phyloP scores from a whole-genome alignment of 2,329 filamentous ascomycete species.

The Sphaerostilbella broomeana region DNA sequence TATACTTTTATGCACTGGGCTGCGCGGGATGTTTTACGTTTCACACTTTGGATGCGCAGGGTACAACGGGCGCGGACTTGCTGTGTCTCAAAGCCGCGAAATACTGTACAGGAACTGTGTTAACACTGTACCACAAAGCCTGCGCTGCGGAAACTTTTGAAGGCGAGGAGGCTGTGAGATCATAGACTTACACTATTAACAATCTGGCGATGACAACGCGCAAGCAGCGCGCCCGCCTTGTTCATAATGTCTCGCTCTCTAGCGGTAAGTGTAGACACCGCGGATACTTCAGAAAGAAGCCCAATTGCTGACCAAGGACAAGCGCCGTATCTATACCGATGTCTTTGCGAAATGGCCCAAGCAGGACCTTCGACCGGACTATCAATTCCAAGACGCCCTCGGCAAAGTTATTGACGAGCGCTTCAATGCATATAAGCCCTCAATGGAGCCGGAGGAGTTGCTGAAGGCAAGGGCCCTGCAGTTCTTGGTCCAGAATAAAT shows the following conservation, averaged over 20 bases:
- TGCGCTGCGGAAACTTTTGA: no score
- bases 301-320: neutral
- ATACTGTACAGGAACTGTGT: no score
- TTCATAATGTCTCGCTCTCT: slow-evolving; percentile 29
- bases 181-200: neutral
- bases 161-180: no score
- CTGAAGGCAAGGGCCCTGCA: slow-evolving; percentile 54
- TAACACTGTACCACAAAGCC: no score
- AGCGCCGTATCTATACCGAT: slow-evolving; percentile 34
- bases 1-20: no score
- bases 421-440: slow-evolving; percentile 26
- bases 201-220: neutral
- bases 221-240: neutral
- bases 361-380: slow-evolving; percentile 55
- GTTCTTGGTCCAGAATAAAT: slow-evolving; percentile 53
- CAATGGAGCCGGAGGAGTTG: slow-evolving; percentile 43
- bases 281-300: no score
- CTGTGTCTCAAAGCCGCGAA: no score
- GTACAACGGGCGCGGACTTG: no score
- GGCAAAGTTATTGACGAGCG: slow-evolving; percentile 30
- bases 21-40: no score
- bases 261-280: slow-evolving; percentile 25
- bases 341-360: slow-evolving; percentile 53
- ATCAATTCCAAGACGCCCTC: slow-evolving; percentile 55
- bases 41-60: no score